Conservation (phyloP, 805 yeast genomes). For the Schwanniomyces pseudopolymorphus region DNA sequence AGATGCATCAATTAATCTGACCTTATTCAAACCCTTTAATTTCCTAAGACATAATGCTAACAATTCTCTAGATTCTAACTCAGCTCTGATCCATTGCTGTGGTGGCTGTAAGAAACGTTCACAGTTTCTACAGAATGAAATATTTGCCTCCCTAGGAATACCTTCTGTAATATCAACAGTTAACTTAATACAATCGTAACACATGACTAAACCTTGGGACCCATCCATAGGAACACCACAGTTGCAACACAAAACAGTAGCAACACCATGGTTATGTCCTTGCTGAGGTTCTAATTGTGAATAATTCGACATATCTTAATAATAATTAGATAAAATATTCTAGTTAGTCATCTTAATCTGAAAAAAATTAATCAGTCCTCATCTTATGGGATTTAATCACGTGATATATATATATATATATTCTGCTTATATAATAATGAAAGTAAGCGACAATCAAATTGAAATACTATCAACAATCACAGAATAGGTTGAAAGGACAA, state of each 20-base stretch:
- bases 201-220: slow-evolving; percentile 88
- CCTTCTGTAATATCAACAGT: slow-evolving; percentile 94
- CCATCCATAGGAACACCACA: slow-evolving; percentile 99
- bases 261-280: slow-evolving; percentile 39
- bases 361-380: slow-evolving; percentile 3
- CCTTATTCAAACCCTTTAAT: slow-evolving; percentile 82
- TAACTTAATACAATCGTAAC: slow-evolving; percentile 93
- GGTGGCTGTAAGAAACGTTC: slow-evolving; percentile 96
- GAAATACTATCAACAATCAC: neutral
- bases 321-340: neutral
- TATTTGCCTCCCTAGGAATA: slow-evolving; percentile 85
- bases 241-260: slow-evolving; percentile 95
- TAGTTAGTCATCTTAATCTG: neutral
- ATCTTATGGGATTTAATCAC: neutral
- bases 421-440: neutral
- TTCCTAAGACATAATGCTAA: slow-evolving; percentile 87
- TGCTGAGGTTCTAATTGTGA: slow-evolving; percentile 39
- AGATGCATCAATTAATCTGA: slow-evolving; percentile 86
- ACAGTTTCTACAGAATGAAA: slow-evolving; percentile 95
- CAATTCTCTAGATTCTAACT: slow-evolving; percentile 87
- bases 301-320: slow-evolving; percentile 43
- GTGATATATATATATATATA: neutral
- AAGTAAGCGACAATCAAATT: neutral
- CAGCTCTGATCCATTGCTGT: slow-evolving; percentile 86
- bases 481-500: neutral